Evolutionary conservation across 768 basidiomycete species (phyloP).

Genomic region (Serpula lacrymans): DNA sequence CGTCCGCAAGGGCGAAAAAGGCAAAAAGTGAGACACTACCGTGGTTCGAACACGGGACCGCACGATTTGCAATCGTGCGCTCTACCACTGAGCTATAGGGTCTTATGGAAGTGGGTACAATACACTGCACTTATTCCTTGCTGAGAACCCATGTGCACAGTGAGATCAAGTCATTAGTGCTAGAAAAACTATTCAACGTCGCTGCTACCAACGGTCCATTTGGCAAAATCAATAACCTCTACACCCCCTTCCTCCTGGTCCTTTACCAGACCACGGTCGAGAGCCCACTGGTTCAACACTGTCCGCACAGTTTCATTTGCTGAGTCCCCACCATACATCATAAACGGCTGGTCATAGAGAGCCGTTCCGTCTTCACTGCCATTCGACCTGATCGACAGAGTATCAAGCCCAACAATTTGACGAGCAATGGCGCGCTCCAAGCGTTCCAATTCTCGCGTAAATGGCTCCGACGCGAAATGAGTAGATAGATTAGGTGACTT

Average conservation of each 20-base stretch:
- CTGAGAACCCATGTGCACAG: too few species aligned
- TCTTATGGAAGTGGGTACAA: constrained; percentile 3
- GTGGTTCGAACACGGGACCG: constrained; percentile 57
- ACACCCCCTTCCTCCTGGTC: constrained; percentile 28
- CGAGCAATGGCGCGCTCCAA: constrained; percentile 77
- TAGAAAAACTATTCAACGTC: constrained; percentile 11
- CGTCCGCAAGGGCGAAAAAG: constrained; percentile 4
- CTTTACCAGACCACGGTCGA: constrained; percentile 40
- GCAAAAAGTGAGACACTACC: constrained; percentile 38
- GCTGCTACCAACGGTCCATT: constrained; percentile 68
- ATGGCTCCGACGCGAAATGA: constrained; percentile 43
- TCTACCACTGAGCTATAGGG: constrained; percentile 48
- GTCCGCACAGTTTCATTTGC: constrained; percentile 30
- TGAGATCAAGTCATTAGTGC: too few species aligned
- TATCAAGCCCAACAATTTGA: constrained; percentile 83
- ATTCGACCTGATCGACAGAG: constrained; percentile 41
- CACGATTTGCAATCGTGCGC: constrained; percentile 60
- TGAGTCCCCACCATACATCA: constrained; percentile 62
- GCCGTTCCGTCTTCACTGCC: constrained; percentile 43
- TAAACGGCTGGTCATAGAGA: constrained; percentile 71
- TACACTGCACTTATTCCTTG: too few species aligned
- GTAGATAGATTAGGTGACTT: constrained; percentile 44
- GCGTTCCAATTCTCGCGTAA: constrained; percentile 52
- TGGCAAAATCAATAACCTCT: constrained; percentile 50
- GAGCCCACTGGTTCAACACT: constrained; percentile 51